phyloP scores from a whole-genome alignment of 139 green algal species.

The Raphidocelis subcapitata region DNA sequence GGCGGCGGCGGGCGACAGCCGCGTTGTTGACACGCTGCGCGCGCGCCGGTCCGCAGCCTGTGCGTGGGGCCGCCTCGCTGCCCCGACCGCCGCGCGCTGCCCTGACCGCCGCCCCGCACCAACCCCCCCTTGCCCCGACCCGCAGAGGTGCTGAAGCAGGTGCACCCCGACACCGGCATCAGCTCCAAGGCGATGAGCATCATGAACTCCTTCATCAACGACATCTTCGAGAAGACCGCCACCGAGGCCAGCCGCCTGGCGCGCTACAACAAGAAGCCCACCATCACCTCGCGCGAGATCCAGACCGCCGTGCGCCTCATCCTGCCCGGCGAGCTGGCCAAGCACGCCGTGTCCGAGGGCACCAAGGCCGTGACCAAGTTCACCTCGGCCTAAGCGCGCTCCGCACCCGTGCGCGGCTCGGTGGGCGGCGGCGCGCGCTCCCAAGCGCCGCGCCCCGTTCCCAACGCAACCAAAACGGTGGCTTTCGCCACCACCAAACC shows the following conservation, averaged over 20 bases:
- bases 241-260: slow-evolving; percentile 69
- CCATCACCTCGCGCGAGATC: slow-evolving; percentile 86
- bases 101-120: no score
- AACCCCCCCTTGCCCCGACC: no score
- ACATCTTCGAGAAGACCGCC: slow-evolving; percentile 88
- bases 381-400: slow-evolving; percentile 63
- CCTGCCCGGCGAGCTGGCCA: slow-evolving; percentile 88
- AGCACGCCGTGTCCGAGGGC: slow-evolving; percentile 83
- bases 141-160: slow-evolving; percentile 88
- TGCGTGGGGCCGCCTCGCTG: no score
- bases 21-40: no score
- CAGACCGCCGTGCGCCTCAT: slow-evolving; percentile 88
- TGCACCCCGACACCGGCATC: slow-evolving; percentile 94
- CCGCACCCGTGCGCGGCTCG: no score
- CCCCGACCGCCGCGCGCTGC: no score
- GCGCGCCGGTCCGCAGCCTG: no score
- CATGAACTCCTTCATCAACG: slow-evolving; percentile 95
- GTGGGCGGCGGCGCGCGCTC: no score
- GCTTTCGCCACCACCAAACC: no score
- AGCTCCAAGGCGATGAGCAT: slow-evolving; percentile 93
- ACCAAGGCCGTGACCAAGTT: slow-evolving; percentile 95
- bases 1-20: no score
- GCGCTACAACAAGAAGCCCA: slow-evolving; percentile 91
- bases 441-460: no score
- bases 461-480: no score